Base-by-base conservation (phyloP, 768 basidiomycete species). In the Daedaleopsis sinensis region DNA sequence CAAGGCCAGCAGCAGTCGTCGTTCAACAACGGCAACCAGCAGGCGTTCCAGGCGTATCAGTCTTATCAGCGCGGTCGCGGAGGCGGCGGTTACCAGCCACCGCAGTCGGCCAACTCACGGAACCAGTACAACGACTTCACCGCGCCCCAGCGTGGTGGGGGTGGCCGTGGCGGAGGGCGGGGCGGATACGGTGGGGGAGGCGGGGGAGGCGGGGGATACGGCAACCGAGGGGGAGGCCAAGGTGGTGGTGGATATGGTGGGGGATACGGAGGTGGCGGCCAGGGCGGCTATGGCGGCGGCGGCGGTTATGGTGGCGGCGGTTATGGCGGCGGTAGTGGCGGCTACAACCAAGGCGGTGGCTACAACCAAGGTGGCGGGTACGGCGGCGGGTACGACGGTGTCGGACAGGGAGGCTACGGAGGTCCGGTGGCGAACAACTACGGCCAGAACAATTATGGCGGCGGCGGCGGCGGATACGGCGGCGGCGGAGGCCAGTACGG, bases 341-440 rank as follows among this genome's bases (percentile, higher is more conserved):
- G 72, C 11, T 68, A 75, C 13, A 67, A 65, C 58, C 68, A 68
- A 11, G 62, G 68, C 11, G 65, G 63, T 23, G 68, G 69, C 42
- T 64, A 63, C 47, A 24, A 49, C 21, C 47, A 49, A 27, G 50
- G 64, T 12, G 70, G 70, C 48, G 67, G 66, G n/a, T 52, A 67
- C 24, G 42, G 42, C 42, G 42, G 42, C 42, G 42, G 42, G 3
- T 47, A 47, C 46, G 19, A 47, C 21, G 68, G 66, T 32, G 65
- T 70, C 55, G 55, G 66, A 43, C 76, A 75, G 62, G 74, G 76
- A 21, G 72, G 73, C 12, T 70, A 76, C 58, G 27, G 27, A 72
- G 70, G 58, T 65, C 69, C 12, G 62, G 70, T 13, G 68, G 65
- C 11, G 67, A 32, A 69, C 54, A 65, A 63, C 19, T 48, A 67